Percentiles rank a stretch among this genome's conserved stretches.
phyloP scores from a whole-genome alignment of 176 grass and related monocot species.

The Rhynchospora breviuscula region DNA sequence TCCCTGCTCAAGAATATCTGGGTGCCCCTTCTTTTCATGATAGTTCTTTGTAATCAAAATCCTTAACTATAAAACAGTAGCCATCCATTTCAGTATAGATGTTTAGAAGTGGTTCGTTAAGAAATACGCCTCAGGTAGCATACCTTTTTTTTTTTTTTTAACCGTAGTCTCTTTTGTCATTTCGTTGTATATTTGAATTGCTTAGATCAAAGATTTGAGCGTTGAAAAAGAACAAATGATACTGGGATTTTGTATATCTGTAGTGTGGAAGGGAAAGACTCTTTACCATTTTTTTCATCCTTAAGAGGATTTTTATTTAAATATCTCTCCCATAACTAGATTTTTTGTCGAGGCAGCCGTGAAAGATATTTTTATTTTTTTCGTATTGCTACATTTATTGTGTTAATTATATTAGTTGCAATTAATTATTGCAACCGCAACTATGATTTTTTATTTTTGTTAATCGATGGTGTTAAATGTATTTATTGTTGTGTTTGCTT shows the following conservation, averaged over 20 bases:
- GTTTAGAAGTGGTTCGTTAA: neutral
- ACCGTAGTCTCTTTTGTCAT: neutral
- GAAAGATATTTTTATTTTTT: too few species aligned
- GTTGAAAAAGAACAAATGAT: neutral
- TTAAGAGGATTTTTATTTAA: neutral
- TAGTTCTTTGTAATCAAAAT: neutral
- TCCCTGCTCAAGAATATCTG: neutral
- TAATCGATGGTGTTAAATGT: too few species aligned
- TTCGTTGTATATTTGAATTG: neutral
- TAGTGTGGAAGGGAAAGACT: neutral
- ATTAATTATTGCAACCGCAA: too few species aligned
- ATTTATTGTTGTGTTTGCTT: too few species aligned
- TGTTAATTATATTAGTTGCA: too few species aligned
- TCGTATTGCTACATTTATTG: too few species aligned
- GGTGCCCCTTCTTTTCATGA: neutral
- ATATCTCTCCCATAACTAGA: neutral
- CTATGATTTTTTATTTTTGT: too few species aligned
- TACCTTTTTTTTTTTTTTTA: neutral
- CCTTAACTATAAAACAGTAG: neutral
- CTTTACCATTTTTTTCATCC: neutral
- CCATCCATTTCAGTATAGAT: neutral
- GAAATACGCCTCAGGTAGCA: neutral
- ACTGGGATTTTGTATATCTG: conserved; percentile 3
- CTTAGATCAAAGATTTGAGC: neutral
- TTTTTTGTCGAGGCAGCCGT: too few species aligned